A percentile compares a stretch with the other conserved stretches of the same genome.
Conservation (phyloP, 1,139 yeast species). For the Yamadazyma trypodendri region DNA sequence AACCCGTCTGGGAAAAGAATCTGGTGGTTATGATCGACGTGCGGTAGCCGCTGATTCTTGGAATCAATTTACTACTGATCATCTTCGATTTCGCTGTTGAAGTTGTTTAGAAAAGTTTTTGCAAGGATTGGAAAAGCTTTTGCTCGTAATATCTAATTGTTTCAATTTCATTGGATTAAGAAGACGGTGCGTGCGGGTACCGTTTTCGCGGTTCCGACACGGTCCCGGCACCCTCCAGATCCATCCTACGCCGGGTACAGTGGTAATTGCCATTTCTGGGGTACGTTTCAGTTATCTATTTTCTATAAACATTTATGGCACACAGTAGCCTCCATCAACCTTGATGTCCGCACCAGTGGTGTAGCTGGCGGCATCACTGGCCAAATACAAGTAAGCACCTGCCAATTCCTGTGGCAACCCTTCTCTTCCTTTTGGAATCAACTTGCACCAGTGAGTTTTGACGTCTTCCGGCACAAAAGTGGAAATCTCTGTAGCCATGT, state of each 20-base stretch:
- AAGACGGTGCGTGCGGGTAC: not conserved
- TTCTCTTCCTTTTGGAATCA: conserved; percentile 43
- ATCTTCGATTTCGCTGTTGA: not conserved
- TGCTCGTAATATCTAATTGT: conserved; percentile 1
- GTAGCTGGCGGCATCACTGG: conserved; percentile 41
- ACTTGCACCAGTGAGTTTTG: conserved; percentile 35
- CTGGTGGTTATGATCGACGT: conserved; percentile 13
- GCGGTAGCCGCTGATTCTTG: conserved; percentile 1
- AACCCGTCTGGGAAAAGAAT: conserved; percentile 29
- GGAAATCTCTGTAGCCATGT: conserved; percentile 53
- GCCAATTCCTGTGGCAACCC: conserved; percentile 40
- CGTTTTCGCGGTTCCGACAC: not conserved
- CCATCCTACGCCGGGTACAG: not conserved
- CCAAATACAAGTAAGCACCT: conserved; percentile 44
- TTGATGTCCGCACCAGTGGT: conserved; percentile 48
- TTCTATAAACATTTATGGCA: conserved; percentile 13
- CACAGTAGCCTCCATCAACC: conserved; percentile 49
- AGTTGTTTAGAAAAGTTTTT: conserved; percentile 1
- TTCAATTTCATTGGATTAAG: conserved; percentile 9
- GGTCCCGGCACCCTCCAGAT: conserved; percentile 1
- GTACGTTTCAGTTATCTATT: conserved; percentile 1
- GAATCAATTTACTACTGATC: conserved; percentile 9
- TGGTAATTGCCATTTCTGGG: conserved; percentile 1
- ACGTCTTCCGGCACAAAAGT: conserved; percentile 41
- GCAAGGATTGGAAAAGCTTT: conserved; percentile 1